Evolutionary conservation across 2,329 filamentous ascomycete genomes (phyloP), one percentile per base, ranked within the genome.

Genomic region (Aspergillus pseudoterreus): DNA sequence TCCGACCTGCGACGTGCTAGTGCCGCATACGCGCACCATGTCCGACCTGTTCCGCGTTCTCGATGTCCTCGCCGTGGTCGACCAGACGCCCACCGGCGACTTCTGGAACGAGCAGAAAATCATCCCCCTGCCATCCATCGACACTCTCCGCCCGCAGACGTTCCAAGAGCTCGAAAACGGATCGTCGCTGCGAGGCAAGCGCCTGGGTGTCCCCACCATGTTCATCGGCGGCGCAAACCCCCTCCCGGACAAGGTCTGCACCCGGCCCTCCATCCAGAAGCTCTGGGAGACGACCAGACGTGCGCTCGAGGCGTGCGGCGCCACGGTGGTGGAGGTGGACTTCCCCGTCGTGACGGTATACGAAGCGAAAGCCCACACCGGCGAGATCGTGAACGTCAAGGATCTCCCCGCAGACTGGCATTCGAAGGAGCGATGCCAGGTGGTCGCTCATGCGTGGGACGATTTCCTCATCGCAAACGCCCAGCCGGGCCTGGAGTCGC

Each of bases 81-180:
- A 83, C 52, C 14, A 60, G 2, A 63, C 69, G 3, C 66, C 66
- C 0, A 47, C 55, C 4, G 75, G 78, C 1, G 80, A 84, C 53
- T 83, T 84, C 57, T 83, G 80, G 75, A 69, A 78, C 4, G 70
- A 76, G 14, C 81, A 84, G 50, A 64, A 63, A 0, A 73, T 73
- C 45, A 65, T 82, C 0, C 38, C 66, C 1, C 59, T 82, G 1
- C 72, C 74, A 0, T 55, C 54, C 1, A 55, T 66, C 0, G 62
- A 63, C 10, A 57, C 66, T 5, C 56, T 67, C 2, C 65, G 67
- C 0, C 69, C 73, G 2, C 35, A 61, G 1, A 69, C 70, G 17
- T 70, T 68, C n/a, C 62, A 62, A 2, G 48, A 51, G 1, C 54
- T 80, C 6, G 46, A 55, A 8, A 56, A 62, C 12, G 15, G 10